Evolutionary conservation across 2,329 filamentous ascomycete genomes (phyloP).

Genomic region (Diaporthe vaccinii): DNA sequence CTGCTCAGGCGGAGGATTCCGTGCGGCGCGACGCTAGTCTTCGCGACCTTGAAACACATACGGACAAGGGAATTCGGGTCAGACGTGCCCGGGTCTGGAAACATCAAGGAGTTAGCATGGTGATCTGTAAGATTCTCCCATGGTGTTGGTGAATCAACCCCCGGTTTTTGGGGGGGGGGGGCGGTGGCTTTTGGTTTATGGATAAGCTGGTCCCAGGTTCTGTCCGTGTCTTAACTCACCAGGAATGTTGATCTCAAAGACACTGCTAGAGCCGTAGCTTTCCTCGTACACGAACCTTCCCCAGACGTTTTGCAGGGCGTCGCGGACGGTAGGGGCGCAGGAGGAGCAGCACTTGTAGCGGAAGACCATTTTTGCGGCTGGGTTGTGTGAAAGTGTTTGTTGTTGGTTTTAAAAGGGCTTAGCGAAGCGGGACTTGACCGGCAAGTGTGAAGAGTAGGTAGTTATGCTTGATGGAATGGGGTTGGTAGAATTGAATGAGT

Average conservation of each 20-base stretch:
- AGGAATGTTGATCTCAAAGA: slow-evolving; percentile 2
- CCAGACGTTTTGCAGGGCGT: neutral
- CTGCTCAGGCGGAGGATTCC: neutral
- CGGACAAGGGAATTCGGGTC: neutral
- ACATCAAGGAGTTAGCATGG: neutral
- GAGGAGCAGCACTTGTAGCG: slow-evolving; percentile 17
- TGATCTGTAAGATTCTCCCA: neutral
- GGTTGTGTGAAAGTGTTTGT: neutral
- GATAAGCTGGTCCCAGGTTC: neutral
- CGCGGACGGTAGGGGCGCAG: neutral
- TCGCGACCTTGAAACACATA: neutral
- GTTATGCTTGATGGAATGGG: neutral
- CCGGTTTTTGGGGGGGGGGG: too few species aligned
- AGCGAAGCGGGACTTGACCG: neutral
- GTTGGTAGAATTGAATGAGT: neutral
- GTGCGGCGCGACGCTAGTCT: neutral
- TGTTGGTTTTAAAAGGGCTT: neutral
- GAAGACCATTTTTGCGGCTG: slow-evolving; percentile 13
- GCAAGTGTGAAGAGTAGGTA: neutral
- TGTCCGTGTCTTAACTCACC: neutral
- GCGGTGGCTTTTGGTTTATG: too few species aligned
- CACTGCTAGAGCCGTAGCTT: neutral
- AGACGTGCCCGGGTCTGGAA: neutral
- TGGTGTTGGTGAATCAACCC: neutral
- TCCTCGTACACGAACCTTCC: neutral